A percentile compares a stretch with the other conserved stretches of the same genome.
These are phyloP conservation scores for Tricladium varicosporioides DNA, from an alignment of 2,329 filamentous ascomycete species.

Conservation along the genomic window DNA sequence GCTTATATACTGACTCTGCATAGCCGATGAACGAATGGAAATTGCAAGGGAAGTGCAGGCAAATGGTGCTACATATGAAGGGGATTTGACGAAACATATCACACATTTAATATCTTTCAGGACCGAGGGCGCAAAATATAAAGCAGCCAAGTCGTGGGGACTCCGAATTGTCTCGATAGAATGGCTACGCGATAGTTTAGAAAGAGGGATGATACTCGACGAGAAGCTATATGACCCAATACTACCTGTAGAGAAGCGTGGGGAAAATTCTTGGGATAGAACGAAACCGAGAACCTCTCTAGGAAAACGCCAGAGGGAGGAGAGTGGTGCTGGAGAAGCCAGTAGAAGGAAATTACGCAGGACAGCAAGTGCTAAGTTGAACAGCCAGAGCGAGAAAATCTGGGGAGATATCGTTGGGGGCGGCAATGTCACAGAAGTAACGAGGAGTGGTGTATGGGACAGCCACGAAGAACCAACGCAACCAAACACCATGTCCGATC, in stretches of 20 bases:
- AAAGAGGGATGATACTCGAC: conserved; percentile 86
- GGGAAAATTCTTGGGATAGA: conserved; percentile 71
- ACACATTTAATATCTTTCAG: conserved; percentile 83
- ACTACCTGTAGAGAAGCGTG: conserved; percentile 68
- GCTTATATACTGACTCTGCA: conserved; percentile 21
- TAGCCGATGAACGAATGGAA: conserved; percentile 63
- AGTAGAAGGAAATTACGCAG: conserved; percentile 80
- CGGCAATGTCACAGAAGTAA: conserved; percentile 30
- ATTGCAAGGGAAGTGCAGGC: conserved; percentile 63
- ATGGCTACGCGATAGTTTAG: conserved; percentile 82
- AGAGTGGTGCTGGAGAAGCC: conserved; percentile 46
- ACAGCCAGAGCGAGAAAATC: conserved; percentile 75
- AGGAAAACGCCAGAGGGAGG: conserved; percentile 59
- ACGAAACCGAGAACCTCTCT: conserved; percentile 46
- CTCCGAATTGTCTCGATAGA: conserved; percentile 76
- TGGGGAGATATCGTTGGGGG: conserved; percentile 82
- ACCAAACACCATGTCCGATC: not conserved
- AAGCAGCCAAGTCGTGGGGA: conserved; percentile 79
- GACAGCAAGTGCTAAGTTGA: conserved; percentile 81
- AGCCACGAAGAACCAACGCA: conserved; percentile 10
- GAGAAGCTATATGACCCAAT: conserved; percentile 81
- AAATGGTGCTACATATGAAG: conserved; percentile 81
- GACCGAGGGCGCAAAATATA: conserved; percentile 85
- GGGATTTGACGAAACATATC: conserved; percentile 80
- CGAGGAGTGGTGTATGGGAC: conserved; percentile 30